Base-by-base conservation (phyloP, 2,329 filamentous ascomycete genomes). In the Ophiostoma angusticollis region DNA sequence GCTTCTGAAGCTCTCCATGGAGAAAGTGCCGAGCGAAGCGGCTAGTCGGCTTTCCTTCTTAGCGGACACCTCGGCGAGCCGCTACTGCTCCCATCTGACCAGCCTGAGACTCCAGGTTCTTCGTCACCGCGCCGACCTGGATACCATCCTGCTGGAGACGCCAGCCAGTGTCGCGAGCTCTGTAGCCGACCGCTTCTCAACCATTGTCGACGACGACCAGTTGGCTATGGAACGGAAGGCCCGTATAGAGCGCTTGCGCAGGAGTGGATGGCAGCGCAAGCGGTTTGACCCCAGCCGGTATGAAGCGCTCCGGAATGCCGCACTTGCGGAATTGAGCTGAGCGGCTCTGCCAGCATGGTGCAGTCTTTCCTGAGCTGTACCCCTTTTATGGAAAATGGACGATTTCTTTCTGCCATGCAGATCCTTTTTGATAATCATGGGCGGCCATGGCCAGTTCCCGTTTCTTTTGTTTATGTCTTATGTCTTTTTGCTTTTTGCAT, bases 231-330 rank as follows among this genome's bases (percentile, higher is more conserved):
- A 71, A 24, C 54, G 72, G 3, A 58, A 61, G 42, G 60, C 65
- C 6, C 63, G 72, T 18, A 74, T 76, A 46, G 68, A 72, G 54
- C 61, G 65, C 9, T 55, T 77, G 9, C 64, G 69, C 16, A 63
- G 63, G n/a, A 60, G 50, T 35, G 70, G 70, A 3, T 76, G 72
- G 72, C 63, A 63, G 49, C 58, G 72, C 21, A 65, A 65, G 47
- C 64, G 72, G 17, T 77, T 77, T 46, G 66, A 77, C 44, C 56
- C 58, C 6, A 53, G 57, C 31, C 61, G 67, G 27, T 76, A 77
- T 49, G 65, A 72, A 50, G 60, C 61, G 16, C 57, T 76, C 8
- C 58, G 68, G 12, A 67, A 69, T 47, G 61, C 57, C 36, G 70
- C 64, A 28, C 54, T 75, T 40, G 63, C 64, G 2, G 72, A 76